phyloP scores from a whole-genome alignment of 371 early-diverging fungal genomes.

The Mortierella sp. region DNA sequence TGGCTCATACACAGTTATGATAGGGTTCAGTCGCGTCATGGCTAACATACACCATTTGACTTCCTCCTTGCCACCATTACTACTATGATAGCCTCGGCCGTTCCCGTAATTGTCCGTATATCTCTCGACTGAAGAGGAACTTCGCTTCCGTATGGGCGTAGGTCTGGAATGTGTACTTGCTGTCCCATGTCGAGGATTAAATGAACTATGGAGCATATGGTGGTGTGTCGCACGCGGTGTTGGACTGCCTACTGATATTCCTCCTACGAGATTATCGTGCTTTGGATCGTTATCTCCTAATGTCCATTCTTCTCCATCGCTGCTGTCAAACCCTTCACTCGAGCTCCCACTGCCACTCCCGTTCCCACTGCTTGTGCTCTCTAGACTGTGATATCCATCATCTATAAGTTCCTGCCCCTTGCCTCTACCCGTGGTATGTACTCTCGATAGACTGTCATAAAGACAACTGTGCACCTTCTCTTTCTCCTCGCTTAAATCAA shows the following conservation, averaged over 20 bases:
- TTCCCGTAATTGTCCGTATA: not conserved
- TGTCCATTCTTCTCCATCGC: slow-evolving; percentile 38
- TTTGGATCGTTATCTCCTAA: not conserved
- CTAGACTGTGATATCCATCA: slow-evolving; percentile 36
- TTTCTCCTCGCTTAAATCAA: slow-evolving; percentile 32
- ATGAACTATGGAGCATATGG: slow-evolving; percentile 18
- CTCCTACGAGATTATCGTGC: not conserved
- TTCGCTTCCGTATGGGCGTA: slow-evolving; percentile 18
- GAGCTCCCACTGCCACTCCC: slow-evolving; percentile 21
- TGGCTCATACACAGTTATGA: slow-evolving; percentile 28
- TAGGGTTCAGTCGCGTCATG: slow-evolving; percentile 36
- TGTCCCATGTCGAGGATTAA: slow-evolving; percentile 9
- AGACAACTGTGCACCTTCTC: not conserved
- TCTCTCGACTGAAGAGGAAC: slow-evolving; percentile 16
- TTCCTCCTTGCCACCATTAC: slow-evolving; percentile 2
- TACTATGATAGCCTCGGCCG: not conserved
- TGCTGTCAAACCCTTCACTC: slow-evolving; percentile 23
- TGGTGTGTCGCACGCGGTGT: not conserved
- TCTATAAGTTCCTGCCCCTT: slow-evolving; percentile 3
- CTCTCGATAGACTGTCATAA: not conserved
- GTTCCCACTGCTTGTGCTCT: slow-evolving; percentile 12
- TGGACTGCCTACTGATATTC: not conserved
- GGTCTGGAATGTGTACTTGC: not conserved
- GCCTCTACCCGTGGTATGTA: not conserved
- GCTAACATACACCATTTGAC: slow-evolving; percentile 20